phyloP scores from a whole-genome alignment of 495 filamentous ascomycete genomes.

The Aspergillus saccharolyticus region DNA sequence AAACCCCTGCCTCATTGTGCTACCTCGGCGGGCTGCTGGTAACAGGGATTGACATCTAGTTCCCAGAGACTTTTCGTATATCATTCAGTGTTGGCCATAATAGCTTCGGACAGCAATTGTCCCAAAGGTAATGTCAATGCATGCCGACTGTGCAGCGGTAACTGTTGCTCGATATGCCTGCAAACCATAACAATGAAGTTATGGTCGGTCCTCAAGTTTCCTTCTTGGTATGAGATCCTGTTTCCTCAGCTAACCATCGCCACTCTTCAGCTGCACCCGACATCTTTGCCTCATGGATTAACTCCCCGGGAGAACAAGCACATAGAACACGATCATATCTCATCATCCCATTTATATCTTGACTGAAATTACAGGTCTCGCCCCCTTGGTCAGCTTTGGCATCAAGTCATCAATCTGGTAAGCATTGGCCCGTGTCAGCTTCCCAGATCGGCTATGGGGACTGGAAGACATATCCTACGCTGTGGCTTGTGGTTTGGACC shows the following conservation, averaged over 20 bases:
- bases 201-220: no score
- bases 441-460: conserved; percentile 31
- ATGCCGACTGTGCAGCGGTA: no score
- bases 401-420: conserved; percentile 34
- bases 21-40: no score
- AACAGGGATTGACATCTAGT: no score
- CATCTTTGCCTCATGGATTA: background rate
- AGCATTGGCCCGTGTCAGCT: conserved; percentile 30
- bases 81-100: no score
- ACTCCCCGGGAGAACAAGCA: background rate
- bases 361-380: conserved; percentile 25
- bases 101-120: no score
- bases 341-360: conserved; percentile 16
- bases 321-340: background rate
- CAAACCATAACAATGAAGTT: no score
- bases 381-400: conserved; percentile 25
- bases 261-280: background rate
- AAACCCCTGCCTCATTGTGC: no score
- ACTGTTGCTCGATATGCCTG: no score
- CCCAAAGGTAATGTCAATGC: no score
- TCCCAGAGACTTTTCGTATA: no score
- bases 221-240: no score
- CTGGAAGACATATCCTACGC: conserved; percentile 33
- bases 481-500: conserved; percentile 26
- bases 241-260: background rate